Evolutionary conservation across 306 rosid genomes (phyloP), one percentile per base, ranked within the genome.

Genomic region (Inga leiocalycina): DNA sequence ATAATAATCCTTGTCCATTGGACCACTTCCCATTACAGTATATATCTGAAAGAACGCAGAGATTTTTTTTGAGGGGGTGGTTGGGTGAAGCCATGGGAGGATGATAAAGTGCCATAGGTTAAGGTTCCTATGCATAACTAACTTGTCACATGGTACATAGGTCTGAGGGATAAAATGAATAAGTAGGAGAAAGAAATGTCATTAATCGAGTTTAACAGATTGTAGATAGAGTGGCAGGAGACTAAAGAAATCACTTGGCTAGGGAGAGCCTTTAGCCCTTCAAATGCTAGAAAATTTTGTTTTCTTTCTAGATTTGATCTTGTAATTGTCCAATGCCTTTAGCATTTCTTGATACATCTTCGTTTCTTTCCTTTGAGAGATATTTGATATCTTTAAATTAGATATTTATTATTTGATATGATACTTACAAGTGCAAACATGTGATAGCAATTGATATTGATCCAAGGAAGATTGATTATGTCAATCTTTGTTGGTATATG

Each of bases 361-460:
- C 5, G 64, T 49, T 37, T 46, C 71, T 19, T 73, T 27, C 30
- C 30, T 27, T 1, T 45, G 78, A 79, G 27, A 70, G 66, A 64
- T 43, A 24, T 0, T 76, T 73, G 8, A 52, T 83, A 17, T 81
- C 48, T 83, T 61, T 66, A 72, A 41, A 35, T 27, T 73, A 27
- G 49, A 74, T 35, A 27, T 82, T 10, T 86, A 71, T 86, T 67
- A 52, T 84, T 74, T 86, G 77, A 66, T 65, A 59, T 44, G 14
- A 71, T 45, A 45, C 56, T 77, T 88, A 35, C 97, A 93, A 94
- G 86, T 84, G 94, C 88, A 77, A 83, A 44, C 94, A 91, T 87
- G 97, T 93, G 59, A 90, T 77, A 74, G 98, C 97, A 84, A 84
- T 96, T 79, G 98, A 96, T 87, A 87, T 96, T 85, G 98, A 93